phyloP scores from a whole-genome alignment of 75 land plant genomes.

The Chamaecyparis obtusa region DNA sequence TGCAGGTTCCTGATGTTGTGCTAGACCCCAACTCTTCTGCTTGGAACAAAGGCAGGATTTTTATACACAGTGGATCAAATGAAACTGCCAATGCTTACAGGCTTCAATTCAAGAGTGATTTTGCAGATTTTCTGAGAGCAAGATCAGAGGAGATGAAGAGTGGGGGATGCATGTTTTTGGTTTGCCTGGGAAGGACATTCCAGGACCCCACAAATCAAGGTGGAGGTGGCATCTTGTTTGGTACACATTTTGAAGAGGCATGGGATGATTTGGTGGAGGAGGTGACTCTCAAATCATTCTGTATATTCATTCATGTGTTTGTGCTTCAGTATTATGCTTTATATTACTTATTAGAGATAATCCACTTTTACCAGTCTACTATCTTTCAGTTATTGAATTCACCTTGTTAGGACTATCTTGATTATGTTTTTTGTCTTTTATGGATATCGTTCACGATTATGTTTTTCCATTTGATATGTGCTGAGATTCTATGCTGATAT shows the following conservation, averaged over 20 bases:
- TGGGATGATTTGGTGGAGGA: slow-evolving; percentile 75
- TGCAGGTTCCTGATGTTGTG: slow-evolving; percentile 68
- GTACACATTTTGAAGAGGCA: slow-evolving; percentile 56
- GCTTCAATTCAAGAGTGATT: slow-evolving; percentile 48
- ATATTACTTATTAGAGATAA: too few relatives aligned
- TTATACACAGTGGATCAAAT: slow-evolving; percentile 49
- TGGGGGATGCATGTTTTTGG: slow-evolving; percentile 61
- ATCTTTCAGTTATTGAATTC: not conserved
- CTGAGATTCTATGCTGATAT: too few relatives aligned
- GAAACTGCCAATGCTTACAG: slow-evolving; percentile 53
- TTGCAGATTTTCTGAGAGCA: slow-evolving; percentile 42
- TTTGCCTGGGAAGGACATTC: slow-evolving; percentile 39
- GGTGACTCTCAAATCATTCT: slow-evolving; percentile 31
- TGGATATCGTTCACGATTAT: too few relatives aligned
- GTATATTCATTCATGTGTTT: not conserved
- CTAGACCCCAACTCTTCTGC: slow-evolving; percentile 51
- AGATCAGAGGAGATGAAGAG: slow-evolving; percentile 46
- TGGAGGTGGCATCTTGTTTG: slow-evolving; percentile 44
- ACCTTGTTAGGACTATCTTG: not conserved
- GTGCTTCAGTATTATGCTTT: not conserved
- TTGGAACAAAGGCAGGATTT: slow-evolving; percentile 63
- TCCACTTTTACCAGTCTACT: not conserved
- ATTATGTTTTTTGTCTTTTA: not conserved
- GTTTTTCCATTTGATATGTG: too few relatives aligned
- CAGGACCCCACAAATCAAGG: slow-evolving; percentile 45